A percentile compares a stretch with the other conserved stretches of the same genome.
Evolutionary conservation across 2,329 filamentous ascomycete genomes (phyloP).

Genomic region (Aspergillus pseudoviridinutans): DNA sequence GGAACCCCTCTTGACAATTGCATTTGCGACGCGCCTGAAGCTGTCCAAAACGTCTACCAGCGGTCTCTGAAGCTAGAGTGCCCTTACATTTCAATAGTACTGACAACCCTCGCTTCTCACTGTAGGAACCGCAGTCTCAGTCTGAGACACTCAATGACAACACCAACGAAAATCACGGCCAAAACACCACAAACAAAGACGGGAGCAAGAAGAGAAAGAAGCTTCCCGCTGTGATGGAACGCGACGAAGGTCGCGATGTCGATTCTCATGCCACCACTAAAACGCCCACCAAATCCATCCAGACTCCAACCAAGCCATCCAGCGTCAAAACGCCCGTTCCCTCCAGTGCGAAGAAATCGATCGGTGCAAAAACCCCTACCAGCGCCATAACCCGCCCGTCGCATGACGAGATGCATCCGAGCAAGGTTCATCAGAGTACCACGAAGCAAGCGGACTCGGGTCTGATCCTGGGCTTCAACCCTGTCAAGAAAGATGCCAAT

Average conservation of each 20-base stretch:
- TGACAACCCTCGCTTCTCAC: neutral
- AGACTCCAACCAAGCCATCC: conserved; percentile 21
- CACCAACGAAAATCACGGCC: conserved; percentile 5
- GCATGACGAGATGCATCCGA: conserved; percentile 85
- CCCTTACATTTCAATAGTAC: neutral
- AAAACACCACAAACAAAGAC: conserved; percentile 1
- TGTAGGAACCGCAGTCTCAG: conserved; percentile 20
- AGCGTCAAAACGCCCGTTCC: conserved; percentile 15
- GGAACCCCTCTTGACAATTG: conserved; percentile 8
- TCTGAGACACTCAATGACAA: conserved; percentile 13
- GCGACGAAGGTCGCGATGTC: conserved; percentile 40
- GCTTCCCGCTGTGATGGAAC: conserved; percentile 46
- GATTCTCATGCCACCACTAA: conserved; percentile 21
- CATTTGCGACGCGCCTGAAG: conserved; percentile 5
- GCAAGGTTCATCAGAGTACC: conserved; percentile 70
- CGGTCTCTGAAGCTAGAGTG: neutral
- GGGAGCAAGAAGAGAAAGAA: conserved; percentile 16
- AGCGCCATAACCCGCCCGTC: conserved; percentile 66
- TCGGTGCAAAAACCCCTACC: conserved; percentile 32
- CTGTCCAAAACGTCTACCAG: conserved; percentile 8
- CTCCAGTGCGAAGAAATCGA: conserved; percentile 19
- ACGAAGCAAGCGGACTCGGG: conserved; percentile 75
- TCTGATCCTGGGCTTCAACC: conserved; percentile 75
- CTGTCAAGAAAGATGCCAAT: conserved; percentile 54
- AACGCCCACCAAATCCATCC: conserved; percentile 5